Base-by-base conservation (phyloP, 1,284 basidiomycete species). In the Ceratobasidium sp. region DNA sequence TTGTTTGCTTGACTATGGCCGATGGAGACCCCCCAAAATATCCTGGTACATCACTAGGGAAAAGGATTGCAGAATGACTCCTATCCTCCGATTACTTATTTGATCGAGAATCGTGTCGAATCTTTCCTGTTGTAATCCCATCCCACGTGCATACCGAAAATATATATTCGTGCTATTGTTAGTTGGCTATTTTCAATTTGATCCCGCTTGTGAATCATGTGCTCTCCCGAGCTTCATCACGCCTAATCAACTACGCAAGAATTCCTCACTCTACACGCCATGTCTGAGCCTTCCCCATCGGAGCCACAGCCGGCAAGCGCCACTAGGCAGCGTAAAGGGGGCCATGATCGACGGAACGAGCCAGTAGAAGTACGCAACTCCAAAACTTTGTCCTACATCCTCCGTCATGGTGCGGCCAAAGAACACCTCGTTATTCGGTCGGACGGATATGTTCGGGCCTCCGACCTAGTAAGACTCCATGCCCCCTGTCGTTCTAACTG, bases 331-430 rank as follows among this genome's bases (percentile, higher is more conserved):
- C 3, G 30, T 11, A 14, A 30, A 44, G 56, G 62, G 25, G 69
- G 54, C 11, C 73, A 74, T 27, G 77, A 75, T 14, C 73, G 80
- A 36, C 77, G 78, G 1, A 75, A 76, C 53, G 80, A 82, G 66
- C 73, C 77, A n/a, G 78, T 78, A 21, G 79, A 80, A 49, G 79
- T 82, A 1, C 74, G 78, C 23, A 79, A 89, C 21, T 91, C 89
- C 19, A 93, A 94, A 76, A 88, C 90, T 0, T 79, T 96, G 0
- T 87, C 91, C 0, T 95, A 90, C 82, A 83, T 96, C 27, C 82
- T 96, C 3, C 84, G 93, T 2, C 93, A 96, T 77, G 91, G 91
- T 0, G 91, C 91, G 0, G 81, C 86, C 73, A 85, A 86, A 60
- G 89, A 95, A 74, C 84, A 86, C 0, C 78, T 97, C 1, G 74